phyloP scores from a whole-genome alignment of 345 rosid genomes.

The Streptanthus diversifolius region DNA sequence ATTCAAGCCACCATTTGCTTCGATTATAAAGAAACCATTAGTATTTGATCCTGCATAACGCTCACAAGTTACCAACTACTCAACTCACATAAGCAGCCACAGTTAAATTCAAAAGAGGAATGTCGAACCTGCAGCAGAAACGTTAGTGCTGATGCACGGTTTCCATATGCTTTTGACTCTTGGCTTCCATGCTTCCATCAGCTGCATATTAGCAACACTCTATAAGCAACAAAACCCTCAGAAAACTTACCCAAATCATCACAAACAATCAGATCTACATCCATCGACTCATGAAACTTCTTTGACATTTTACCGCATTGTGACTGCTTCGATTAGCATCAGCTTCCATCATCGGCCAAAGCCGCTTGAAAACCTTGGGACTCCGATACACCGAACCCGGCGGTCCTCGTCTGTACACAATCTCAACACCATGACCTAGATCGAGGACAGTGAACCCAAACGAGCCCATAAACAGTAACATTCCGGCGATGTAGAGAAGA shows the following conservation, averaged over 20 bases:
- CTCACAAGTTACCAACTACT: conserved; percentile 19
- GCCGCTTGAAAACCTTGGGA: conserved; percentile 73
- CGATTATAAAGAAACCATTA: conserved; percentile 88
- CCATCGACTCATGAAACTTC: neutral
- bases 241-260: neutral
- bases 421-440: conserved; percentile 51
- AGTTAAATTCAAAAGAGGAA: neutral
- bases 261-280: neutral
- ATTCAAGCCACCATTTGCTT: conserved; percentile 96
- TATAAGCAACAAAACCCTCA: neutral
- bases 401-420: conserved; percentile 52
- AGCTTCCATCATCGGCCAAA: conserved; percentile 86
- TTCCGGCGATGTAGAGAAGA: conserved; percentile 70
- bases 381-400: conserved; percentile 84
- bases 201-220: conserved; percentile 42
- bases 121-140: conserved; percentile 55
- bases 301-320: conserved; percentile 52
- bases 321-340: conserved; percentile 46
- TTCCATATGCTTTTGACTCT: conserved; percentile 55
- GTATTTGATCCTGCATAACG: conserved; percentile 51
- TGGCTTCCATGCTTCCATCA: conserved; percentile 63
- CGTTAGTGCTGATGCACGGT: conserved; percentile 51
- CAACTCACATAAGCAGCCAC: neutral
- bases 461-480: conserved; percentile 89
- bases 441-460: conserved; percentile 66